Evolutionary conservation across 441 rosid genomes (phyloP), one percentile per base, ranked within the genome.

Genomic region (Capsella rubella): DNA sequence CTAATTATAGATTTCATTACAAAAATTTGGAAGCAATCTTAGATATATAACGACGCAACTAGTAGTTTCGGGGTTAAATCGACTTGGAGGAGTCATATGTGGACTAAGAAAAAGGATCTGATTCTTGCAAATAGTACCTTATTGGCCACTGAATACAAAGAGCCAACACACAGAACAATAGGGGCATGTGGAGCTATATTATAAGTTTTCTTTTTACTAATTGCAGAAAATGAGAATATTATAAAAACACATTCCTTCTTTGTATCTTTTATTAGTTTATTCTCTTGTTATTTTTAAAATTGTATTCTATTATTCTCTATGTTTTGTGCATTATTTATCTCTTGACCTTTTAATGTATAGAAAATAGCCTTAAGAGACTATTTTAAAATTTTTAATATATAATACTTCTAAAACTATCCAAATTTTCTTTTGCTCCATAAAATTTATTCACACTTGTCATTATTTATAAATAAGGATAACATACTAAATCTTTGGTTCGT

Each of bases 131-230:
- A 70, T 64, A 57, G 61, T 64, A 59, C 43, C 46, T 55, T 69
- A 10, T 37, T 27, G 49, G 67, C 67, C 76, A 64, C 4, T 49
- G 76, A 77, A 56, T 42, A 49, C 12, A n/a, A 21, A 57, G 62
- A 71, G 67, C 61, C 76, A 70, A 49, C 72, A 64, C 61, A 61
- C 1, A 47, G 77, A 75, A 68, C 69, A 68, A 46, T 37, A 55
- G 55, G 58, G 59, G 45, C 79, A 76, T 63, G 72, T 64, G 72
- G 71, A 70, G 67, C 80, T 57, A 49, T 57, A 56, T 50, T 40
- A 45, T 42, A 29, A 42, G 34, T 49, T 64, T 32, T 64, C 55
- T 8, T 49, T 49, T 42, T 77, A 14, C 76, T 70, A 50, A 50
- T 56, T 64, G 55, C 53, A 64, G 67, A n/a, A 55, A 64, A 21